Evolutionary conservation across 805 yeast genomes (phyloP), one percentile per base, ranked within the genome.

Genomic region (Henningerozyma blattae): DNA sequence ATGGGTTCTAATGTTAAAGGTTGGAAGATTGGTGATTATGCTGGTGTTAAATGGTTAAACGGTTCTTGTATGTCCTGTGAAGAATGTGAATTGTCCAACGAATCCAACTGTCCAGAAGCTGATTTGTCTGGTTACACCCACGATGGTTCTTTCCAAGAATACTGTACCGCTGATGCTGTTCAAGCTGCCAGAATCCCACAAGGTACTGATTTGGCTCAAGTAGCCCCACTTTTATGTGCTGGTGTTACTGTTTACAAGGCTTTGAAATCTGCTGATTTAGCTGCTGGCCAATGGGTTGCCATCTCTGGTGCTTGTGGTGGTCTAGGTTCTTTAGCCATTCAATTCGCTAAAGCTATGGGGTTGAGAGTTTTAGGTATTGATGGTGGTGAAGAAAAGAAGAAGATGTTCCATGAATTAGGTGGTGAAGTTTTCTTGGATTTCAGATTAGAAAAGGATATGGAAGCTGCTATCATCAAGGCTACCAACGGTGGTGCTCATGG

Each of bases 271-370:
- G 77, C 81, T 34, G 56, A 63, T 34, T 52, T 70, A 38, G 41
- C 43, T 31, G 65, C 86, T 16, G 86, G 89, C 52, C 74, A 79
- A 58, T 78, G 79, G 77, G 80, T 77, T 44, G 72, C 75, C 40
- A 64, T 79, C 39, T 73, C 84, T 37, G 87, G 89, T 63, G 86
- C 85, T 42, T 82, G 75, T 58, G 87, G 87, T 57, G 87, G 89
- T 52, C 68, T 79, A 58, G 89, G 87, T 52, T 64, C 83, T 27
- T 60, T 79, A 44, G 85, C 84, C 35, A 64, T 78, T 47, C 86
- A 79, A 62, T 79, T 76, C 60, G 86, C 83, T 41, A 68, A 59
- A 46, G 84, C 83, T 40, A 71, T 77, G 80, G 89, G 87, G 48
- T 65, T 64, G 59, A 70, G 70, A 64, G 82, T 77, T 31, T 46